Conservation (phyloP, 441 rosid species). For the Adansonia rubrostipa region DNA sequence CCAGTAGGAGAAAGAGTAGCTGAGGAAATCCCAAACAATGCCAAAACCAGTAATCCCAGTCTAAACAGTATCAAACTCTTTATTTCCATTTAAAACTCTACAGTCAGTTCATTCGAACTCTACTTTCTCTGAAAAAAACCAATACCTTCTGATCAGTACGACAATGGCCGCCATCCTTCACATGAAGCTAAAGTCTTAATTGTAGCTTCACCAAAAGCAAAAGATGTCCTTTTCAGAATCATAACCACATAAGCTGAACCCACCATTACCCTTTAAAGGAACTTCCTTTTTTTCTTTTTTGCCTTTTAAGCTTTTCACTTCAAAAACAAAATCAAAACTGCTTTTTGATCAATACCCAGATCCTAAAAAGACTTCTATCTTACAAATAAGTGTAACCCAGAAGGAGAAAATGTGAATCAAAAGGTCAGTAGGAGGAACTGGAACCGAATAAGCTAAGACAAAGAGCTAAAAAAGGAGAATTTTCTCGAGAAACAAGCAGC, state of each 20-base stretch:
- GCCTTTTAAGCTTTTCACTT: conserved; percentile 1
- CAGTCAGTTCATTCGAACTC: conserved; percentile 38
- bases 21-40: conserved; percentile 53
- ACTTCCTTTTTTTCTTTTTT: not conserved
- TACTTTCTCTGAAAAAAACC: conserved; percentile 27
- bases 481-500: conserved; percentile 58
- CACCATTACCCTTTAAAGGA: conserved; percentile 34
- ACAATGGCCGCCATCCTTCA: conserved; percentile 30
- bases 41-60: conserved; percentile 60
- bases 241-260: conserved; percentile 32
- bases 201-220: conserved; percentile 34
- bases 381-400: not conserved
- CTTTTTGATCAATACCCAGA: conserved; percentile 37
- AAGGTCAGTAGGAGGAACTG: not conserved
- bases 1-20: conserved; percentile 94
- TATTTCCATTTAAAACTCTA: conserved; percentile 41
- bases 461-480: conserved; percentile 26
- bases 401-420: not conserved
- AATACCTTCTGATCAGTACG: conserved; percentile 32
- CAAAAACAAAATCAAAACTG: conserved; percentile 16
- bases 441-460: too few species aligned
- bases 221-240: conserved; percentile 33
- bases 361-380: conserved; percentile 30
- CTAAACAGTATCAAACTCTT: conserved; percentile 48
- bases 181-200: conserved; percentile 26